These are phyloP conservation scores for Mixia osmundae DNA, from an alignment of 1,284 basidiomycete genomes.

Conservation along the genomic window DNA sequence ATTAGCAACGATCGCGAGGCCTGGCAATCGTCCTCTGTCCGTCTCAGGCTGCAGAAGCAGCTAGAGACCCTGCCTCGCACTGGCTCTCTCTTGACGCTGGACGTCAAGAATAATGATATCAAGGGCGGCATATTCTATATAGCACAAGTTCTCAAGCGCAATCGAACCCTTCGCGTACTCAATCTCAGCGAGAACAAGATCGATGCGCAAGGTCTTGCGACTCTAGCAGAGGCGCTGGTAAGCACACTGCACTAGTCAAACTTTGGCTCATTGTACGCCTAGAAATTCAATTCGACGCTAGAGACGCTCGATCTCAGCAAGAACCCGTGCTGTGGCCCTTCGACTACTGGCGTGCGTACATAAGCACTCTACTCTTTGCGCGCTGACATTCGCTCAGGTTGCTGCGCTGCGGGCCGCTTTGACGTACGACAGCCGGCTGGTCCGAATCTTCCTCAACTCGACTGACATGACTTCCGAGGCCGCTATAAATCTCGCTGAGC, in stretches of 20 bases:
- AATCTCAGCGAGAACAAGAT: slow-evolving; percentile 87
- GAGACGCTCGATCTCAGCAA: slow-evolving; percentile 82
- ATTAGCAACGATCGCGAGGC: slow-evolving; percentile 5
- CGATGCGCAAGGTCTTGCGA: slow-evolving; percentile 52
- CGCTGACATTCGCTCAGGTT: slow-evolving; percentile 29
- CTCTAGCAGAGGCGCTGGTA: slow-evolving; percentile 70
- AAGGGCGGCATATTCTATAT: slow-evolving; percentile 67
- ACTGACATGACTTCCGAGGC: slow-evolving; percentile 61
- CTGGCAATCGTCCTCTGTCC: too few species aligned
- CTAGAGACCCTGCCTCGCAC: slow-evolving; percentile 60
- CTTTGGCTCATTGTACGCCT: background rate
- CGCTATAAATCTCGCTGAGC: slow-evolving; percentile 86
- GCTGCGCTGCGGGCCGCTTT: slow-evolving; percentile 74
- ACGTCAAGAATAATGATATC: slow-evolving; percentile 77
- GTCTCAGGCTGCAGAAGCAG: slow-evolving; percentile 13
- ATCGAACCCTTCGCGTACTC: slow-evolving; percentile 77
- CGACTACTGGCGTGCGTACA: slow-evolving; percentile 50
- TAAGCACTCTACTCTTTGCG: background rate
- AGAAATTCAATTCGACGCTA: slow-evolving; percentile 86
- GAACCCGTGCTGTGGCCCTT: slow-evolving; percentile 78
- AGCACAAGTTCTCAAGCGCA: slow-evolving; percentile 83
- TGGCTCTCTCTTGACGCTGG: slow-evolving; percentile 64
- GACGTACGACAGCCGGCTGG: slow-evolving; percentile 73
- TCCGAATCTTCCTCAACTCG: slow-evolving; percentile 70
- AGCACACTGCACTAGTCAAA: slow-evolving; percentile 17